These are phyloP conservation scores for Boletellus ananas DNA, from an alignment of 768 basidiomycete species.

Conservation along the genomic window DNA sequence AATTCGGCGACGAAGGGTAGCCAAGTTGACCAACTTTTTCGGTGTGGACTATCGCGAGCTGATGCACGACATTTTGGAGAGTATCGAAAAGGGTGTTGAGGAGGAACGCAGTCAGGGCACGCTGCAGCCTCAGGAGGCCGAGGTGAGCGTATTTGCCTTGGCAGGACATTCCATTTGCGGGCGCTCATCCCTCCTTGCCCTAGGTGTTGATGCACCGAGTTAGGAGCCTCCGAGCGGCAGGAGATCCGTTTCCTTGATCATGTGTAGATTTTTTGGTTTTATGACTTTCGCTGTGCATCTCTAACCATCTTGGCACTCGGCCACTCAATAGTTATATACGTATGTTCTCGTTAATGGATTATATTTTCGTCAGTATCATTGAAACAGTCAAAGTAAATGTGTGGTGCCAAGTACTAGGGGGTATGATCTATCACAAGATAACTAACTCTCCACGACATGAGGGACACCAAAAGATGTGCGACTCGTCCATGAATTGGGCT, in stretches of 20 bases:
- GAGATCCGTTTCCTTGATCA: conserved; percentile 13
- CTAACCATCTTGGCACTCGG: conserved; percentile 5
- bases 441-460: conserved; percentile 80
- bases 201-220: conserved; percentile 48
- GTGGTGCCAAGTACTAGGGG: background rate
- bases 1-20: conserved; percentile 65
- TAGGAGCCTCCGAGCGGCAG: conserved; percentile 26
- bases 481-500: conserved; percentile 81
- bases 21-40: conserved; percentile 85
- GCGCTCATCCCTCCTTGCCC: conserved; percentile 5
- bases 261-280: conserved; percentile 4
- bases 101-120: conserved; percentile 65
- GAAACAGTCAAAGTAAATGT: background rate
- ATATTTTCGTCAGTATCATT: conserved; percentile 10
- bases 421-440: conserved; percentile 42
- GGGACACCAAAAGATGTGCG: conserved; percentile 88
- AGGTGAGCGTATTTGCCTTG: conserved; percentile 44
- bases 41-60: conserved; percentile 81
- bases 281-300: conserved; percentile 2
- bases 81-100: conserved; percentile 72
- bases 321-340: conserved; percentile 2
- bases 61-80: conserved; percentile 73
- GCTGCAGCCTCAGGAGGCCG: conserved; percentile 62
- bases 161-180: background rate
- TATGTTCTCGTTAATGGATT: conserved; percentile 21